A percentile compares a stretch with the other conserved stretches of the same genome.
These are phyloP conservation scores for Yamadazyma sp. DNA, from an alignment of 1,139 yeast species.

Conservation along the genomic window DNA sequence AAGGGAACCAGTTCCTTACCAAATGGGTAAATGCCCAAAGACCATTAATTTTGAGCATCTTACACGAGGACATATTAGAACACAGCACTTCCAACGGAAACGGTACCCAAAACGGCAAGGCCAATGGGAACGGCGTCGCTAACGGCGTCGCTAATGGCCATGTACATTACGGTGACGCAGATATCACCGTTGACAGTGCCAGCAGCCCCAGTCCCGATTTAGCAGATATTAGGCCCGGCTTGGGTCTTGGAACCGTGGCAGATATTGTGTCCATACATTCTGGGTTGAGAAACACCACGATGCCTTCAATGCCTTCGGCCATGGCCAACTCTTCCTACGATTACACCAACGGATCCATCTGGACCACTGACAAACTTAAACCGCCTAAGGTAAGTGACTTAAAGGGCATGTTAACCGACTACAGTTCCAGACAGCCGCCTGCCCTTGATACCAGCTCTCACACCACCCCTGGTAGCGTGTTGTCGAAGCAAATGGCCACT, in stretches of 20 bases:
- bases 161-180: conserved; percentile 6
- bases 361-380: conserved; percentile 18
- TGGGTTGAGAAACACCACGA: conserved; percentile 23
- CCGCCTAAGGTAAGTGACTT: conserved; percentile 49
- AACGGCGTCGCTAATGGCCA: conserved; percentile 1
- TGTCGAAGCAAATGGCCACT: conserved; percentile 33
- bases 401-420: conserved; percentile 30
- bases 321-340: conserved; percentile 13
- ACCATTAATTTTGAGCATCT: conserved; percentile 20
- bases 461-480: conserved; percentile 28
- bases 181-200: conserved; percentile 6
- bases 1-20: conserved; percentile 30
- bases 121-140: conserved; percentile 6
- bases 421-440: conserved; percentile 12
- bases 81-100: neutral
- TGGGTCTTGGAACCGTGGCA: conserved; percentile 43
- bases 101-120: neutral
- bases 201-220: too few species aligned
- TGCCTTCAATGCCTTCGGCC: conserved; percentile 4
- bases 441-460: conserved; percentile 9
- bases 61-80: conserved; percentile 7
- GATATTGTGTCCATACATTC: conserved; percentile 46
- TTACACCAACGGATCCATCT: conserved; percentile 24
- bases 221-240: conserved; percentile 12
- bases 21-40: conserved; percentile 37